Conservation (phyloP, 148 eudicot genomes). For the Persicaria maculosa region DNA sequence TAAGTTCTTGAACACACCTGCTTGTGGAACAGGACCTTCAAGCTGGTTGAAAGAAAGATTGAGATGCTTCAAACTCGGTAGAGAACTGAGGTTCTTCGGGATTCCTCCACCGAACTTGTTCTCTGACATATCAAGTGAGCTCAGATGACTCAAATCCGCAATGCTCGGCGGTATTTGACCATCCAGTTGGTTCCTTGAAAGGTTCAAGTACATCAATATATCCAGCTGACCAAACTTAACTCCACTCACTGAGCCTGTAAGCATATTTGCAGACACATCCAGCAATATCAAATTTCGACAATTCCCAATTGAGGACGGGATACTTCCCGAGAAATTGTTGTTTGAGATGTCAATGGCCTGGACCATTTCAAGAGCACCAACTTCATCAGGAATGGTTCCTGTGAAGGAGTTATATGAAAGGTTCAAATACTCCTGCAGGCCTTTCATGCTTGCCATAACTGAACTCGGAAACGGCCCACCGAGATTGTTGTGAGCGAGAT, state of each 20-base stretch:
- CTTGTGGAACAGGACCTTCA: slow-evolving; percentile 66
- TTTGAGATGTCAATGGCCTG: slow-evolving; percentile 68
- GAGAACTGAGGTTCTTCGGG: slow-evolving; percentile 41
- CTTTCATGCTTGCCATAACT: slow-evolving; percentile 50
- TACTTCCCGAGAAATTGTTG: slow-evolving; percentile 57
- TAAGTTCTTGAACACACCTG: slow-evolving; percentile 30
- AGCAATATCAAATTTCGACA: slow-evolving; percentile 62
- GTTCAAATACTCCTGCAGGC: slow-evolving; percentile 47
- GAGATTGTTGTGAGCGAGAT: slow-evolving; percentile 63
- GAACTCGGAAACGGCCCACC: slow-evolving; percentile 48
- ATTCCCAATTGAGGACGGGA: slow-evolving; percentile 47
- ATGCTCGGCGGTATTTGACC: slow-evolving; percentile 56
- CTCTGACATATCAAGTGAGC: slow-evolving; percentile 55
- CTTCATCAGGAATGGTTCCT: slow-evolving; percentile 50
- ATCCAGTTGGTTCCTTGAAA: slow-evolving; percentile 51
- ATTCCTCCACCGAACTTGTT: slow-evolving; percentile 52
- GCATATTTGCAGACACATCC: slow-evolving; percentile 55
- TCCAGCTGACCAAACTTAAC: slow-evolving; percentile 25
- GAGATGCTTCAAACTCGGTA: slow-evolving; percentile 36
- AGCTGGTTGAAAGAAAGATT: slow-evolving; percentile 77
- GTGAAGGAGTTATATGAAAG: slow-evolving; percentile 54
- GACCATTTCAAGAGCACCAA: slow-evolving; percentile 70
- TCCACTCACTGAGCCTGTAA: slow-evolving; percentile 42
- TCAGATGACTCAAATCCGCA: slow-evolving; percentile 34
- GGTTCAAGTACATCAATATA: slow-evolving; percentile 45